Evolutionary conservation across 2,329 filamentous ascomycete genomes (phyloP), one percentile per base, ranked within the genome.

Genomic region (Sphaerulina vaccinii): DNA sequence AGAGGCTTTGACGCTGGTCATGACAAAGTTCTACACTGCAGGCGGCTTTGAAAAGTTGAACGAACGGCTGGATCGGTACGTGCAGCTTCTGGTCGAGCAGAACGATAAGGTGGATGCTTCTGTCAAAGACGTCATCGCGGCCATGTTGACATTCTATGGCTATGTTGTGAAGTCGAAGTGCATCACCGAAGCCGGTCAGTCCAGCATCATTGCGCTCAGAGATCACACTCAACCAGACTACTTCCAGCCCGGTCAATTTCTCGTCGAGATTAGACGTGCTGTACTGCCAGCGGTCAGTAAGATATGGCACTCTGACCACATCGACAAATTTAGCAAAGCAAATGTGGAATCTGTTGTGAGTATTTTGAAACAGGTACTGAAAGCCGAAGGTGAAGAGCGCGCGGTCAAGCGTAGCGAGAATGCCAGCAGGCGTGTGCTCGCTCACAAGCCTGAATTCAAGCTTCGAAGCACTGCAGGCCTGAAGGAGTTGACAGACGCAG

Each of bases 1-100:
- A 45, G 66, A 68, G 45, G 64, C 65, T 45, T 67, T 85, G 55
- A 87, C 90, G 37, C 80, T 93, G 22, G 85, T 97, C 29, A 77
- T 99, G 19, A 80, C 91, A 49, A 87, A 90, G 1, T 96, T 99
- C 74, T 92, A 91, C 68, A 85, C 89, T 54, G 80, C 84, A 41
- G 84, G 83, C 33, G 92, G 93, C 0, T 78, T 99, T 52, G 79
- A 84, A 7, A 78, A 83, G 4, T 73, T 97, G 54, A 90, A 88
- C 61, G 74, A 79, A 5, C 61, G 61, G 32, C 58, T 69, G 10
- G 47, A 58, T 21, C 45, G 57, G 7, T 67, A 66, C 42, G 55
- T 62, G 38, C 56, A 65, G 15, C 46, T 64, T 13, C 49, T 68
- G 10, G 49, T 45, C n/a, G 54, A 56, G 46, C 77, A 77, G 13